Percentiles rank a stretch among this genome's conserved stretches.
Conservation (phyloP, 2,329 filamentous ascomycete genomes). For the Tolypocladium tundrense region DNA sequence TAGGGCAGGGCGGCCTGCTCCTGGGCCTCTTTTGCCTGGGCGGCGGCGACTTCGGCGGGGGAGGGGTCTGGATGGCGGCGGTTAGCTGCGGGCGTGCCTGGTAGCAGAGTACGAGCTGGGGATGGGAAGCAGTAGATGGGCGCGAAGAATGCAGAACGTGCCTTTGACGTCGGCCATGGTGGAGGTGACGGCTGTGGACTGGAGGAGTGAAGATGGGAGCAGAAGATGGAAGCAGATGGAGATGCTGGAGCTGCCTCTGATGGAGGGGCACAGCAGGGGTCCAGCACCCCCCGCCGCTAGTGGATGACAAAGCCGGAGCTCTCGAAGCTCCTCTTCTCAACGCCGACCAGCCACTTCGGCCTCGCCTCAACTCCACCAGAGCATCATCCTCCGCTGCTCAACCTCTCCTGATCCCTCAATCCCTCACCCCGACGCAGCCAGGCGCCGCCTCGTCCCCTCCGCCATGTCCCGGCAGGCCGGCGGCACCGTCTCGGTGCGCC, state of each 20-base stretch:
- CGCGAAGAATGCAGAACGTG: background rate
- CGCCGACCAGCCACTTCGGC: background rate
- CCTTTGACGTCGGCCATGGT: conserved; percentile 5
- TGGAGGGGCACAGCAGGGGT: conserved; percentile 1
- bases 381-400: background rate
- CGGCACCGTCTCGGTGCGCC: conserved; percentile 18
- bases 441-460: background rate
- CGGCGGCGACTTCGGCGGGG: conserved; percentile 46
- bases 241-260: background rate
- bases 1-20: conserved; percentile 91
- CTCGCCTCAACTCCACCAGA: background rate
- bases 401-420: background rate
- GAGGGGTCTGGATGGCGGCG: conserved; percentile 32
- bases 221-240: background rate
- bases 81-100: background rate
- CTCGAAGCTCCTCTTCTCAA: background rate
- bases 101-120: background rate
- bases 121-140: background rate
- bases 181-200: background rate
- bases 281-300: background rate
- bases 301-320: background rate
- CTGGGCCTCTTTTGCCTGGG: conserved; percentile 61
- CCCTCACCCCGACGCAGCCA: background rate
- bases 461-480: conserved; percentile 17
- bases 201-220: background rate